Evolutionary conservation across 1,284 basidiomycete species (phyloP).

Genomic region (Ustilago lituana): DNA sequence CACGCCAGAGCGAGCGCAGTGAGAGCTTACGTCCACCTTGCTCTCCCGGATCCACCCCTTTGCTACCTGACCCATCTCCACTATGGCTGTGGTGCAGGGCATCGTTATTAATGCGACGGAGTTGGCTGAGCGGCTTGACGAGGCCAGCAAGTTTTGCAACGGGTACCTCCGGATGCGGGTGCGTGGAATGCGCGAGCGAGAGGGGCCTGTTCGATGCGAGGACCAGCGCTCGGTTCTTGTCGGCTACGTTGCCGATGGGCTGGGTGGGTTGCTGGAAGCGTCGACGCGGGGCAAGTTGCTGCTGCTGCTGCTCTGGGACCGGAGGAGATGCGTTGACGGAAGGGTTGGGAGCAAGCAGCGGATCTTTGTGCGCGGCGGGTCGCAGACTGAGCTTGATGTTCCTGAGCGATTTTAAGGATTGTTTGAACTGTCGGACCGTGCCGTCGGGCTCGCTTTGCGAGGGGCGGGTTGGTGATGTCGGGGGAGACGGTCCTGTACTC

Average conservation of each 20-base stretch:
- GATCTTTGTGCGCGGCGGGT: background rate
- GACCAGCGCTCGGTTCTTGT: background rate
- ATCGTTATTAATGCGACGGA: background rate
- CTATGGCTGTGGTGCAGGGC: too few relatives aligned
- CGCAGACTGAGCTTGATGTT: conserved; percentile 10
- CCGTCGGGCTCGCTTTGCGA: background rate
- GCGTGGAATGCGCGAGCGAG: background rate
- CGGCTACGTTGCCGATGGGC: too few relatives aligned
- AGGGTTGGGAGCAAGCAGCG: background rate
- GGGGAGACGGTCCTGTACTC: background rate
- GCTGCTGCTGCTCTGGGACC: background rate
- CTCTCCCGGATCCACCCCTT: too few relatives aligned
- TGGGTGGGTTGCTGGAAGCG: too few relatives aligned
- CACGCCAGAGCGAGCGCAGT: background rate
- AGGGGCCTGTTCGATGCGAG: background rate
- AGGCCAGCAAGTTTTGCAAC: background rate
- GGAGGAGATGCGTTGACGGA: background rate
- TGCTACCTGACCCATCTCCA: too few relatives aligned
- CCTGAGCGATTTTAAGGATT: conserved; percentile 6
- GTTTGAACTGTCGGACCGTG: conserved; percentile 1
- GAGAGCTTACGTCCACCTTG: background rate
- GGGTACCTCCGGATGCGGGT: background rate
- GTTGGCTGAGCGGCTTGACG: background rate
- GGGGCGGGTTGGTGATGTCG: background rate
- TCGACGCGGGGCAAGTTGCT: too few relatives aligned